Base-by-base conservation (phyloP, 257 asterid species). In the Nicotiana sylvestris region DNA sequence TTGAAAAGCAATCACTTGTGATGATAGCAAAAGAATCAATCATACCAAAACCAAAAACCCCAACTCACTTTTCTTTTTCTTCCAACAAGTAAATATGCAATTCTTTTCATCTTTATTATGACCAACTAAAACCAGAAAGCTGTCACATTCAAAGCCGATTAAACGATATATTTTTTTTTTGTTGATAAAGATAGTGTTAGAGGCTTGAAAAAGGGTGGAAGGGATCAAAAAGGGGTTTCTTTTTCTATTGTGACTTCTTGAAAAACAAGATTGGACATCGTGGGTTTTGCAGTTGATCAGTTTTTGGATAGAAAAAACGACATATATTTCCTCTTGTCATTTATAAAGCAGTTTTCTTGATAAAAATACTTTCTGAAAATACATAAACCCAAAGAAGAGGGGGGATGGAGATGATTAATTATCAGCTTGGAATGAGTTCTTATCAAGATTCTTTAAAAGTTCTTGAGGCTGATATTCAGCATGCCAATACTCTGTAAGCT, bases 401-500 rank as follows among this genome's bases (percentile, higher is more conserved):
- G 85, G 85, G 66, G 76, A 89, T 93, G 94, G 96, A 93, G 86
- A 93, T 90, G 90, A 77, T 89, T 90, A 89, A 87, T 85, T 92
- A 91, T 78, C 93, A 93, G 89, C 86, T 92, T 80, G 91, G 91
- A 17, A 89, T 89, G 87, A 78, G 81, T 87, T 91, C 96, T 35
- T 92, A 86, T 88, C 87, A 82, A 85, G 96, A 93, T 16, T 90
- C 97, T 60, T 72, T 93, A 86, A 93, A 90, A 87, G 89, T 88
- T 83, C 87, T 95, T 78, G 98, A 95, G 89, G 85, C 91, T 83
- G 98, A 95, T 88, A 88, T 93, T 76, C 96, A 89, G 84, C 93
- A 91, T 87, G 98, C 97, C 61, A 95, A 95, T 89, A 85, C 91
- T 86, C 80, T 95, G 98, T 95, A 89, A 89, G 98, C 82, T 84